phyloP scores from a whole-genome alignment of 768 basidiomycete genomes.

The Suillus sp. region DNA sequence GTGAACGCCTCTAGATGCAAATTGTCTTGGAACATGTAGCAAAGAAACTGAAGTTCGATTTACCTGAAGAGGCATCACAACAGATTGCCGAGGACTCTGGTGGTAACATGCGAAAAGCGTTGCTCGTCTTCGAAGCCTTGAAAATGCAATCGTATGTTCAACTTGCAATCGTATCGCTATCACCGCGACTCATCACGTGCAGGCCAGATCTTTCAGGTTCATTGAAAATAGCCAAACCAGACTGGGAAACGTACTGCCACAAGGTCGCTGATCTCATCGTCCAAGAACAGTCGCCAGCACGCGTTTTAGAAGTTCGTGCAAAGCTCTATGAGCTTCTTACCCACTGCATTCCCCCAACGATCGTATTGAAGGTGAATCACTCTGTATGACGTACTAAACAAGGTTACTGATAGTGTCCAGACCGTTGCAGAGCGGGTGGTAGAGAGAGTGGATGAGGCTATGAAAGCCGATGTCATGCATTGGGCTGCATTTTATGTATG shows the following conservation, averaged over 20 bases:
- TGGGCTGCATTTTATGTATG: slow-evolving; percentile 97
- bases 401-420: slow-evolving; percentile 40
- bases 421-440: slow-evolving; percentile 89
- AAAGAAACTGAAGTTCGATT: slow-evolving; percentile 72
- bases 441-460: slow-evolving; percentile 82
- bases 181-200: slow-evolving; percentile 1
- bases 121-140: slow-evolving; percentile 92
- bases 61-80: slow-evolving; percentile 76
- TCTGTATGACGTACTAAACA: not conserved
- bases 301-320: slow-evolving; percentile 87
- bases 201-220: slow-evolving; percentile 85
- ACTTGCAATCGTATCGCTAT: not conserved
- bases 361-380: slow-evolving; percentile 79
- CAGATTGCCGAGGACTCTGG: slow-evolving; percentile 79
- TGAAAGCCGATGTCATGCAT: slow-evolving; percentile 94
- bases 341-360: slow-evolving; percentile 94
- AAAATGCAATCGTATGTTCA: slow-evolving; percentile 89
- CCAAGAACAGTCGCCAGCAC: slow-evolving; percentile 84
- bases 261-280: slow-evolving; percentile 91
- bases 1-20: slow-evolving; percentile 61
- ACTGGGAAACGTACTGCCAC: slow-evolving; percentile 97
- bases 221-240: slow-evolving; percentile 90
- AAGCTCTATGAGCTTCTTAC: slow-evolving; percentile 95
- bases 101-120: slow-evolving; percentile 93
- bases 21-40: slow-evolving; percentile 79